phyloP scores from a whole-genome alignment of 2,329 filamentous ascomycete genomes.

The Aspergillus unguis region DNA sequence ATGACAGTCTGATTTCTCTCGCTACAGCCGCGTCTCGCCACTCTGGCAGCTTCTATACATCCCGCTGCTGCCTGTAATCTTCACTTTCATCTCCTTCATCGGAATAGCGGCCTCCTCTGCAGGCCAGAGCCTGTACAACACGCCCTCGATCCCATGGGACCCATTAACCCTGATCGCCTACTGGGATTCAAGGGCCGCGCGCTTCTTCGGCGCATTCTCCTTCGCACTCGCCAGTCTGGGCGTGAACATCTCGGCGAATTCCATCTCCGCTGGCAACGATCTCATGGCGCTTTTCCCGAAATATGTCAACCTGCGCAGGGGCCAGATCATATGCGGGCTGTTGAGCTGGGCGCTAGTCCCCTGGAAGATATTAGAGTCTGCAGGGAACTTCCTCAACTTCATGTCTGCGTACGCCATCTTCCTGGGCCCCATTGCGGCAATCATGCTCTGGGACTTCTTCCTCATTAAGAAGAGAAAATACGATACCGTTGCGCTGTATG shows the following conservation, averaged over 20 bases:
- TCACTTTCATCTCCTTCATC: constrained; percentile 54
- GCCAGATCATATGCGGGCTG: constrained; percentile 54
- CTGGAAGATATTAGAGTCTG: constrained; percentile 63
- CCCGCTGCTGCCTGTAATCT: constrained; percentile 51
- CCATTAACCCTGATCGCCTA: constrained; percentile 40
- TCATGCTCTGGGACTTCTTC: constrained; percentile 62
- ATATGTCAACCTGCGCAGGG: constrained; percentile 56
- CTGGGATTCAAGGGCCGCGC: constrained; percentile 40
- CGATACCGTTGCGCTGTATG: constrained; percentile 53
- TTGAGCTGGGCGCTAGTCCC: constrained; percentile 60
- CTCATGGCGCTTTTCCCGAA: constrained; percentile 54
- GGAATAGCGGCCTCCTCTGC: constrained; percentile 41
- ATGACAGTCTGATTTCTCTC: constrained; percentile 54
- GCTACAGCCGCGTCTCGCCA: constrained; percentile 48
- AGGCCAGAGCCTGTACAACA: constrained; percentile 35
- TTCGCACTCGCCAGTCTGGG: constrained; percentile 57
- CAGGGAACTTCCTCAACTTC: constrained; percentile 59
- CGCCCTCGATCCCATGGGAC: constrained; percentile 42
- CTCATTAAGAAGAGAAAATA: constrained; percentile 50
- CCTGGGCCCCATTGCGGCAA: constrained; percentile 60
- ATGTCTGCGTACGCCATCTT: constrained; percentile 66
- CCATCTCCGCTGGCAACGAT: constrained; percentile 50
- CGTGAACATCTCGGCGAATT: constrained; percentile 58
- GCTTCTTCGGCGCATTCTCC: constrained; percentile 51
- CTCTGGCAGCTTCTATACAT: constrained; percentile 52